phyloP scores from a whole-genome alignment of 2,329 filamentous ascomycete genomes.

The Delphinella strobiligena region DNA sequence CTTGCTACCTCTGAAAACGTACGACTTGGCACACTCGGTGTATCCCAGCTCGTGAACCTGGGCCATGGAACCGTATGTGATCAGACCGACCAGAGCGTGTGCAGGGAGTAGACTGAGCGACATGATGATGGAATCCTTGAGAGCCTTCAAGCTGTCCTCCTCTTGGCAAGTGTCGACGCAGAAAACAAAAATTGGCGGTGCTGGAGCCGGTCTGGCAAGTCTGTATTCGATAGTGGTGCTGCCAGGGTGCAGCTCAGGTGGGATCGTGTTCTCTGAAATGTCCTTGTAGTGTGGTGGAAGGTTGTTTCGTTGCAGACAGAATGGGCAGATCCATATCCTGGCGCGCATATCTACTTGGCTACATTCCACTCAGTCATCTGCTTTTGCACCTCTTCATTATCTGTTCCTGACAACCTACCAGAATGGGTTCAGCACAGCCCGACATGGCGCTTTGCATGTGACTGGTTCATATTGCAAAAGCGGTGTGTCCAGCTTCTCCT shows the following conservation, averaged over 20 bases:
- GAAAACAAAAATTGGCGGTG: constrained; percentile 75
- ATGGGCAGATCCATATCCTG: constrained; percentile 79
- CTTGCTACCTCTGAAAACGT: constrained; percentile 95
- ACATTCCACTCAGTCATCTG: constrained; percentile 15
- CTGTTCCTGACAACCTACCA: constrained; percentile 50
- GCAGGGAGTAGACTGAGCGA: constrained; percentile 71
- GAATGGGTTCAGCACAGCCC: constrained; percentile 92
- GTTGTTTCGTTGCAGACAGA: constrained; percentile 72
- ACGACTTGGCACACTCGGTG: constrained; percentile 94
- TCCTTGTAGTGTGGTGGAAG: constrained; percentile 83
- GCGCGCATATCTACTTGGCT: constrained; percentile 77
- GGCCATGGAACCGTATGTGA: constrained; percentile 88
- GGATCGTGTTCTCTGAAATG: constrained; percentile 71
- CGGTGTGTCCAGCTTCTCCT: constrained; percentile 84
- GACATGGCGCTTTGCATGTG: constrained; percentile 90
- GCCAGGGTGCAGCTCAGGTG: constrained; percentile 66
- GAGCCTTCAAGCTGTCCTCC: constrained; percentile 68
- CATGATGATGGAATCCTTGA: constrained; percentile 81
- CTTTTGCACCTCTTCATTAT: not conserved
- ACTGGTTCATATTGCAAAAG: constrained; percentile 92
- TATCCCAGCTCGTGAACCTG: constrained; percentile 98
- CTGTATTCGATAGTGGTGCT: constrained; percentile 89
- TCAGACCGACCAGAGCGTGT: constrained; percentile 68
- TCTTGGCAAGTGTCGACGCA: constrained; percentile 84
- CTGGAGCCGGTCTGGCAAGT: constrained; percentile 69